Conservation (phyloP, 2,329 filamentous ascomycete species). For the Berkeleyomyces basicola region DNA sequence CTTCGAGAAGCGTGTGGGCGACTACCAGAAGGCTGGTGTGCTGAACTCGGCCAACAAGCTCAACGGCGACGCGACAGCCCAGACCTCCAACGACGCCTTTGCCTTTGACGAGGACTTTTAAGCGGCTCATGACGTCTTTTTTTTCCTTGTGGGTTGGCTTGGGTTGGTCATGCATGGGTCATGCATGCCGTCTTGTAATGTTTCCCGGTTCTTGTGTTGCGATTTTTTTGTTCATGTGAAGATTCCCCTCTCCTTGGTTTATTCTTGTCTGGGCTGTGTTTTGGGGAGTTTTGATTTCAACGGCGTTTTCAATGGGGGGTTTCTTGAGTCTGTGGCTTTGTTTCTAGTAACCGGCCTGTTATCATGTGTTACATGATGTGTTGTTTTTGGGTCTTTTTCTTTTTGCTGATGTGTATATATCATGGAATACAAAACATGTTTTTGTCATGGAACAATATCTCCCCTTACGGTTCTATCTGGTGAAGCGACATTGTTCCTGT, state of each 20-base stretch:
- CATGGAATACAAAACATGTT: not conserved
- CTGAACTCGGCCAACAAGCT: constrained; percentile 80
- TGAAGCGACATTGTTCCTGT: not conserved
- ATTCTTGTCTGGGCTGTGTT: constrained; percentile 17
- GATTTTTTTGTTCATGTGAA: constrained; percentile 3
- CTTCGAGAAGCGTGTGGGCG: constrained; percentile 98
- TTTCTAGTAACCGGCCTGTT: not conserved
- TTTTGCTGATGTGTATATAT: not conserved
- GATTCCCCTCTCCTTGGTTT: constrained; percentile 12
- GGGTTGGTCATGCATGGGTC: not conserved
- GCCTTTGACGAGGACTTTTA: constrained; percentile 95
- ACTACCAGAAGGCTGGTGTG: constrained; percentile 99
- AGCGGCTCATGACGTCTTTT: constrained; percentile 20
- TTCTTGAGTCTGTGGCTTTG: constrained; percentile 1
- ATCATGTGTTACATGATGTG: not conserved
- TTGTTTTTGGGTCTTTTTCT: not conserved
- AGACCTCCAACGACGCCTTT: constrained; percentile 60
- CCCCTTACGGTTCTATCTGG: too few species aligned
- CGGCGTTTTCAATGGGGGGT: constrained; percentile 3
- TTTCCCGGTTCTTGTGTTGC: not conserved
- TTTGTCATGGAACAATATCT: not conserved
- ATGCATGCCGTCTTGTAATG: constrained; percentile 1
- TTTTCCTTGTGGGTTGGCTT: constrained; percentile 13
- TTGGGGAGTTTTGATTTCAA: constrained; percentile 10
- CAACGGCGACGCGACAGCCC: constrained; percentile 24